Evolutionary conservation across 768 basidiomycete genomes (phyloP), one percentile per base, ranked within the genome.

Genomic region (Pisolithus tinctorius): DNA sequence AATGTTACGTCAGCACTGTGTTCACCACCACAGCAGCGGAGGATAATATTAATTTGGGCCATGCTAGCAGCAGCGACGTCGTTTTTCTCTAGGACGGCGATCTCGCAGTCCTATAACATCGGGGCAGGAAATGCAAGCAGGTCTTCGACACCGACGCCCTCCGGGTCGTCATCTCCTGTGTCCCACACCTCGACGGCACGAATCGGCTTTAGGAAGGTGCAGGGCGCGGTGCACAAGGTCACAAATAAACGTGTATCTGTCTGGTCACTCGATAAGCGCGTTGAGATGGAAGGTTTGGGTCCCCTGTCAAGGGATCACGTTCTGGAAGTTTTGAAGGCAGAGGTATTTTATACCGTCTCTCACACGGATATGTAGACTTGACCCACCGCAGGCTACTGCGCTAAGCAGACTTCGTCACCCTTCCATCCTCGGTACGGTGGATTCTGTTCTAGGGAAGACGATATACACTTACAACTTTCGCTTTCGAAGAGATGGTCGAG

Each of bases 211-310:
- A 98, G 96, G 96, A 85, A 78, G 60, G 86, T 98, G 0, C 83
- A 93, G 55, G 76, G 82, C 1, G 96, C 88, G 2, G 79, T 77
- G 17, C 94, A 97, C 69, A 95, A 92, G 71, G 82, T 86, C 48
- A 97, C 89, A 2, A 79, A 77, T 56, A 96, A 97, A 68, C 84
- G 83, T 51, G 94, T 97, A 5, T 88, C 86, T 16, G 84, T 99
- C 16, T 99, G 95, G 95, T 78, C 79, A 26, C 87, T 88, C 57
- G 93, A 98, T 64, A 97, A 97, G 73, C 75, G 79, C 51, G 73
- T 75, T 0, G 90, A 93, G 52, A 75, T 83, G 75, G 88, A 93
- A 56, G 76, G 83, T 48, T 69, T 88, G 59, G 76, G 80, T 2
- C 74, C 78, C 4, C 52, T 73, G 38, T 83, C 82, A 38, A 84